Base-by-base conservation (phyloP, 305 asterid genomes). In the Fraxinus velutina region DNA sequence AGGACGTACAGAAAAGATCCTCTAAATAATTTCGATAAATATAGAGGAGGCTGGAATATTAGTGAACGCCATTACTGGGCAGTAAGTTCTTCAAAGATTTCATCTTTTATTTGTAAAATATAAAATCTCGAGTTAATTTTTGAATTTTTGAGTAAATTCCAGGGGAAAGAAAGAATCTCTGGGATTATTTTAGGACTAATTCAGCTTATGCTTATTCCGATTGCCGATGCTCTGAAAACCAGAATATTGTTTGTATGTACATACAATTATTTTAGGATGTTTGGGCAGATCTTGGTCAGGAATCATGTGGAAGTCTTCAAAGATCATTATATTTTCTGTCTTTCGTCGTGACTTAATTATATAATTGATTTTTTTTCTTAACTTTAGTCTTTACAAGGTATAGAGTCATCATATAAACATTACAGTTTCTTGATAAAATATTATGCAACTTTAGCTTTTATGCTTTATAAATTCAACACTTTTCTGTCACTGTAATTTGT, bases 51-150 rank as follows among this genome's bases (percentile, higher is more conserved):
- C 0, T 94, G 97, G 98, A 94, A 94, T 79, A 93, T 94, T 80
- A 93, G 93, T 32, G 89, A 93, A 74, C 77, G 82, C 44, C 97
- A 93, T 90, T 94, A 94, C 90, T 94, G 98, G 98, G 96, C 95
- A 84, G 98, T 94, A 88, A 86, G 97, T 89, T 66, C 32, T 84
- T 71, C 44, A 13, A 74, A 22, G 4, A 6, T 50, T 7, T 33
- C 2, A 44, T 12, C 32, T 50, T 50, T 75, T 52, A 27, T 78
- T 73, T 73, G 22, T 57, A 66, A 3, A 66, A 10, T 66, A 66
- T 66, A 27, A 66, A 27, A 9, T 4, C n/a, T 66, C 7, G 12
- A 10, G 19, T 66, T 66, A 2, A 27, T 66, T 29, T 22, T 13
- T 0, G 3, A 10, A 9, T 9, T 66, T 27, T 66, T 66, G 19